Percentiles rank a stretch among this genome's conserved stretches.
phyloP scores from a whole-genome alignment of 208 protist genomes.

The Trypanosoma rangeli region DNA sequence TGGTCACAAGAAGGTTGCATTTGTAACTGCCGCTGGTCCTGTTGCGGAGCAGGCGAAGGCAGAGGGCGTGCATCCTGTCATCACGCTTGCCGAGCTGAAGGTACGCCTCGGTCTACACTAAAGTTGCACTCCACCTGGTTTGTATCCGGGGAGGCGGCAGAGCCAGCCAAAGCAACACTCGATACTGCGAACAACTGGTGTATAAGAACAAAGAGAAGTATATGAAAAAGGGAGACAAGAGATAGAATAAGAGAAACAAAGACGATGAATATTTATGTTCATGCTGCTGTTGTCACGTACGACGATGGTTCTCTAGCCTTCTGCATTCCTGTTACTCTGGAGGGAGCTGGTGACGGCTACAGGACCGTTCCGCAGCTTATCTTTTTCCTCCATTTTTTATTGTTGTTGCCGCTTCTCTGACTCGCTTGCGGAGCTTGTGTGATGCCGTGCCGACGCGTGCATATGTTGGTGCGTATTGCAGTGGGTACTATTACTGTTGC shows the following conservation, averaged over 20 bases:
- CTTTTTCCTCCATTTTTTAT: neutral
- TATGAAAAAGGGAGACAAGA: neutral
- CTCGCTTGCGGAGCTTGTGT: too few species aligned
- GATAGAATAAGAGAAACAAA: neutral
- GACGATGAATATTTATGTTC: neutral
- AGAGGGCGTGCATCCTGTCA: constrained; percentile 46
- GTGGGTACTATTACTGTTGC: too few species aligned
- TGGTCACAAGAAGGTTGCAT: constrained; percentile 51
- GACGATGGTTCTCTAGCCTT: neutral
- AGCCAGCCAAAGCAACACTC: neutral
- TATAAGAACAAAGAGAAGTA: too few species aligned
- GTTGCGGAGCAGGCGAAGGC: constrained; percentile 38
- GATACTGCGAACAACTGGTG: too few species aligned
- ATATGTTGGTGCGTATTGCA: too few species aligned
- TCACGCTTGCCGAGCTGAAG: constrained; percentile 39
- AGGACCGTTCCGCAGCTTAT: neutral
- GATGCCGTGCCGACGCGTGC: neutral
- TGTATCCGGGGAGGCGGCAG: neutral
- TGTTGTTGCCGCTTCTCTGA: too few species aligned
- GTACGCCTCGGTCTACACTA: constrained; percentile 26
- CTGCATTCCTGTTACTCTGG: neutral
- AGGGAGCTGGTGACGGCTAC: neutral
- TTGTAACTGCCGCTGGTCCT: constrained; percentile 44
- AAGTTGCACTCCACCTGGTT: neutral
- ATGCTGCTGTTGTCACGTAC: neutral